Evolutionary conservation across 805 yeast genomes (phyloP).

Genomic region (Candida taoyuanica): DNA sequence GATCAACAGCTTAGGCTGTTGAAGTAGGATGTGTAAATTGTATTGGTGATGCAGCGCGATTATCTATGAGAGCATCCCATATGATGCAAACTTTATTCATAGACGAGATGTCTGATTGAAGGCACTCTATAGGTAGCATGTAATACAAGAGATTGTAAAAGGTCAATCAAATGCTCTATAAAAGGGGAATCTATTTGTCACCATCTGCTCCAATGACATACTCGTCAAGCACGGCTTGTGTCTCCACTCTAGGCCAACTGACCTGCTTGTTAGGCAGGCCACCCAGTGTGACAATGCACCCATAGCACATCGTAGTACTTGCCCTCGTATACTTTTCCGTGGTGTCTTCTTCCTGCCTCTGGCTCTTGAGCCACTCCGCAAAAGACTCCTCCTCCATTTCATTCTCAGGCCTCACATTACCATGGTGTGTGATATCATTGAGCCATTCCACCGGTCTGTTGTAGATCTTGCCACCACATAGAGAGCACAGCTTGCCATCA

Average conservation of each 20-base stretch:
- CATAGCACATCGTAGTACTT: constrained; percentile 56
- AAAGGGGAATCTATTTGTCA: background rate
- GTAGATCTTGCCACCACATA: constrained; percentile 54
- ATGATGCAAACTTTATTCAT: too few species aligned
- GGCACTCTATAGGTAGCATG: too few species aligned
- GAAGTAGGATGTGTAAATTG: too few species aligned
- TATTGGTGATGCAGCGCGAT: too few species aligned
- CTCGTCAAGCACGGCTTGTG: constrained; percentile 41
- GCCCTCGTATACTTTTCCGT: constrained; percentile 19
- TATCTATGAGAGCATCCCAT: too few species aligned
- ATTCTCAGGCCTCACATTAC: constrained; percentile 43
- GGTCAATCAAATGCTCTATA: background rate
- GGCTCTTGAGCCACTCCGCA: constrained; percentile 29
- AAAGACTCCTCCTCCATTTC: constrained; percentile 38
- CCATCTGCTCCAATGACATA: constrained; percentile 40
- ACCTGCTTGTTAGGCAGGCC: constrained; percentile 34
- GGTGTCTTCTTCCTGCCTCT: constrained; percentile 9
- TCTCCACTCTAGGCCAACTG: constrained; percentile 35
- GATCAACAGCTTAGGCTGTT: too few species aligned
- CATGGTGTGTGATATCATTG: constrained; percentile 57
- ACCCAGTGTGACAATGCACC: constrained; percentile 63
- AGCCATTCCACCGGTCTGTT: constrained; percentile 65
- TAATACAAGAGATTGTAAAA: too few species aligned
- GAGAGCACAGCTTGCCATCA: constrained; percentile 37
- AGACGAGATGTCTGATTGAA: too few species aligned